Base-by-base conservation (phyloP, 805 yeast genomes). In the Lipomyces starkeyi region DNA sequence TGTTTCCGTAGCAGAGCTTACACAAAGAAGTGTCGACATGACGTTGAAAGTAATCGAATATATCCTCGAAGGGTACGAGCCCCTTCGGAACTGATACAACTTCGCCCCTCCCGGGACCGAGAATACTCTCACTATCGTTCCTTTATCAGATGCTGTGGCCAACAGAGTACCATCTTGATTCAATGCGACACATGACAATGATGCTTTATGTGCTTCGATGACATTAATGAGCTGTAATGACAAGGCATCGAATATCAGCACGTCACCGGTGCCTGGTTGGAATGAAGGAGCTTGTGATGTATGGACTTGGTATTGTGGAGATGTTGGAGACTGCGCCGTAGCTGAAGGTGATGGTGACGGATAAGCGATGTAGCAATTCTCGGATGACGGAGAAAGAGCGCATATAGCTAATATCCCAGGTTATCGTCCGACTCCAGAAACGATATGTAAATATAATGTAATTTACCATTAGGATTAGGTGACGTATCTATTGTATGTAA, bases 71-170 rank as follows among this genome's bases (percentile, higher is more conserved):
- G 91, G 91, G 76, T 93, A 93, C 1, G 94, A 87, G 0, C 97
- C 97, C 73, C 97, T 81, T 71, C 97, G 83, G 77, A 91, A 91
- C 77, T 92, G 94, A 67, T 83, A 86, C 20, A 91, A 77, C 72
- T 85, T 86, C 22, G 78, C 77, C 13, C 83, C 84, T 3, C 85
- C 82, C 1, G 83, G 82, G 0, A 91, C 87, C 47, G 88, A 81
- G 75, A 93, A 95, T 2, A 95, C 89, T 58, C 98, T 81, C 2
- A 94, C 87, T 27, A 95, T 87, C 0, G 98, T 95, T 1, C 99
- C 99, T 75, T 91, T 91, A 47, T 84, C 87, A 0, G 97, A 91
- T 5, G 97, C 92, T 0, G 98, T 91, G 0, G 98, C 97, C 58
- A 94, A 82, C 71, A 91, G 80, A 1, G 86, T 82, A 0, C 98